Percentiles rank a stretch among this genome's conserved stretches.
These are phyloP conservation scores for Alternaria longipes DNA, from an alignment of 2,329 filamentous ascomycete genomes.

Conservation along the genomic window DNA sequence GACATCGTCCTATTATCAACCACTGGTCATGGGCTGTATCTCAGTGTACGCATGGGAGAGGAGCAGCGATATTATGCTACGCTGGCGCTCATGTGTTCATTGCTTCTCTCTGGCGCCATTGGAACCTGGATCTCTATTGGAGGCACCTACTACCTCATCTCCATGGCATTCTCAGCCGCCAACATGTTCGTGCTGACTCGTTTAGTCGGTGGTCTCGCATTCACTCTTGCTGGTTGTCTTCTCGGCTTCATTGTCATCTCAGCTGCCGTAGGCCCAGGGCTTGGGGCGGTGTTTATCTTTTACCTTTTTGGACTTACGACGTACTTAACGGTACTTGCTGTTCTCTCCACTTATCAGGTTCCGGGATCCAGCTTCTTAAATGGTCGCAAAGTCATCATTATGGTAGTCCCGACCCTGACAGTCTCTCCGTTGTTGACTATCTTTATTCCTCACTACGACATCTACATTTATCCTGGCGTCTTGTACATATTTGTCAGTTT, in stretches of 20 bases:
- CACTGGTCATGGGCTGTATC: conserved; percentile 68
- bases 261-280: conserved; percentile 52
- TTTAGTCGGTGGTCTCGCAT: conserved; percentile 61
- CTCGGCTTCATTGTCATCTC: conserved; percentile 63
- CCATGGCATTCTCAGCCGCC: conserved; percentile 64
- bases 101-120: conserved; percentile 68
- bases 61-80: conserved; percentile 63
- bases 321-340: conserved; percentile 67
- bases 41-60: conserved; percentile 65
- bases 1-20: conserved; percentile 69
- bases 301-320: conserved; percentile 67
- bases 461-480: conserved; percentile 65
- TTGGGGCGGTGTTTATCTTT: conserved; percentile 66
- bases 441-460: conserved; percentile 62
- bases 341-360: conserved; percentile 56
- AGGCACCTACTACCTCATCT: conserved; percentile 69
- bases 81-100: conserved; percentile 66
- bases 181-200: conserved; percentile 66
- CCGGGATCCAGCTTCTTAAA: conserved; percentile 65
- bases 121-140: conserved; percentile 71
- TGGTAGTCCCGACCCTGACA: conserved; percentile 64
- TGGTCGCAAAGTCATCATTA: conserved; percentile 65
- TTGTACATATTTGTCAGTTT: conserved; percentile 63
- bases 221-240: conserved; percentile 62
- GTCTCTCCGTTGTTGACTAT: conserved; percentile 66